phyloP scores from a whole-genome alignment of 2,329 filamentous ascomycete species.

The Penicillium thymicola region DNA sequence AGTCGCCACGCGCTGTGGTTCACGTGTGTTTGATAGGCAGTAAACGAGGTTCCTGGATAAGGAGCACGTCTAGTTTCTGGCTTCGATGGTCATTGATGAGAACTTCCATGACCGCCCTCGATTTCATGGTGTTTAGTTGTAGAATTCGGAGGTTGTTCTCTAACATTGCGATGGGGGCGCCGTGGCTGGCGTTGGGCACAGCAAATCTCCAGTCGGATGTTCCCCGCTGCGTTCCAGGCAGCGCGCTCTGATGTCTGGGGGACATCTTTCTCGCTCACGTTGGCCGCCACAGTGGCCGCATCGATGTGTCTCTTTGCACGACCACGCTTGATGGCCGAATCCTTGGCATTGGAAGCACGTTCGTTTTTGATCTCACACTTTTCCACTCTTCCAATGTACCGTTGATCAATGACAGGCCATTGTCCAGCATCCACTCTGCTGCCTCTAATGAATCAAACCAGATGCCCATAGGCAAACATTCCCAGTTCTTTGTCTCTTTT shows the following conservation, averaged over 20 bases:
- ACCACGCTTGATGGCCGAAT: too few relatives aligned
- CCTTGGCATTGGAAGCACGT: too few relatives aligned
- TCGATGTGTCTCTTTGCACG: too few relatives aligned
- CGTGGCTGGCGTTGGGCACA: not conserved
- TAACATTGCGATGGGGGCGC: constrained; percentile 13
- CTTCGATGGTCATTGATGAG: constrained; percentile 28
- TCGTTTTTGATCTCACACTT: too few relatives aligned
- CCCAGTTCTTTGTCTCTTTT: not conserved
- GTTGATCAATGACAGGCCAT: too few relatives aligned
- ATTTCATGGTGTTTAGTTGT: constrained; percentile 26
- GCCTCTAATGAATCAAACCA: not conserved
- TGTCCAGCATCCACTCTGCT: not conserved
- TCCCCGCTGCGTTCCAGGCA: too few relatives aligned
- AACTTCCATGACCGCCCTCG: constrained; percentile 22
- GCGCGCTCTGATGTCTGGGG: too few relatives aligned
- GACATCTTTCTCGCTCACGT: too few relatives aligned
- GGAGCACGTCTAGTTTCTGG: constrained; percentile 23
- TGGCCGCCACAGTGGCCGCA: too few relatives aligned
- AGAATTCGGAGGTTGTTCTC: constrained; percentile 19
- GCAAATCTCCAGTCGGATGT: too few relatives aligned
- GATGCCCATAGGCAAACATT: constrained; percentile 9
- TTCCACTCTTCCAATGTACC: too few relatives aligned
- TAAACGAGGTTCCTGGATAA: constrained; percentile 20
- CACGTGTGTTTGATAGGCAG: constrained; percentile 18
- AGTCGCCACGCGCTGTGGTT: constrained; percentile 27